Base-by-base conservation (phyloP, 345 rosid genomes). In the Raphanus raphanistrum region DNA sequence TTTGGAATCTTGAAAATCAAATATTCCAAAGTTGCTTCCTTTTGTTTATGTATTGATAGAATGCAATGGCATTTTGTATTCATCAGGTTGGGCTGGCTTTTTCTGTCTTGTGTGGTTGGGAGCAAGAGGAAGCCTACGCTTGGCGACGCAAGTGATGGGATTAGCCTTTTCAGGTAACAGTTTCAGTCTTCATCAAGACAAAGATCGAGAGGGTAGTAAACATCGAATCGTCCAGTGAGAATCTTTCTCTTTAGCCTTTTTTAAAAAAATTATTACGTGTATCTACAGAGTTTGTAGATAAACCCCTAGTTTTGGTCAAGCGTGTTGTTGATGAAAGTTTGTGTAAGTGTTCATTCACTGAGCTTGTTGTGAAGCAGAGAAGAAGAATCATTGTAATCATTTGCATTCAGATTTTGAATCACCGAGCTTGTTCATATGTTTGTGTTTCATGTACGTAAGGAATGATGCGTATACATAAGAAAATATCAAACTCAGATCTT, bases 1-100 rank as follows among this genome's bases (percentile, higher is more conserved):
- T 32, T n/a, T 21, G n/a, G 62, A 77, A 6, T 57, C 76, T 71
- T 77, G 45, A 16, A 28, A 28, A 21, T 21, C 21, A 21, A 21
- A 21, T 21, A 0, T 21, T 21, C 21, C 21, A 21, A 21, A 21
- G 21, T 59, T 73, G 17, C 16, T 61, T 73, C 36, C 58, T 73
- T 65, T 48, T 27, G 3, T 26, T 15, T 45, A 32, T 79, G 61
- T 64, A 27, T 36, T 63, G 52, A 75, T 15, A 63, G 48, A 15
- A 63, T 17, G n/a, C 48, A 38, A 65, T 26, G 1, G 48, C 7
- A 17, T 76, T 66, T 81, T 75, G 57, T 1, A 31, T 71, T 65
- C 85, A 59, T 74, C 90, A 95, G 98, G 97, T 81, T 92, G 99
- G 99, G 78, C 88, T 59, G 94, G 92, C 62, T 92, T 94, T 80